These are phyloP conservation scores for Phytophthora idaei DNA, from an alignment of 352 stramenopile species.

Conservation along the genomic window DNA sequence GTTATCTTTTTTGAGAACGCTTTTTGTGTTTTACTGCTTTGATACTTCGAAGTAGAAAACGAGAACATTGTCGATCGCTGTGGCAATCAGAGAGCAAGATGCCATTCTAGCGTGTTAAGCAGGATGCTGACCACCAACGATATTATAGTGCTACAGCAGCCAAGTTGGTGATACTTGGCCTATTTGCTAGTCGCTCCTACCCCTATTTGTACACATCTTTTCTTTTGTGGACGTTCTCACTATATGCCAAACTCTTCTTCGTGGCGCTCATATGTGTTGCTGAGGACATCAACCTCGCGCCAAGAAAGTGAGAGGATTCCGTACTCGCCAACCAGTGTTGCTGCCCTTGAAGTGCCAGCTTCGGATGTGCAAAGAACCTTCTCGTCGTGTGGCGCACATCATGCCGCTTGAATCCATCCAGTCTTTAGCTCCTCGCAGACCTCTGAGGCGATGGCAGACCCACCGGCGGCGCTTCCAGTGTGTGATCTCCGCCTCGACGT, in stretches of 20 bases:
- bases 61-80: no score
- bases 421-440: slow-evolving; percentile 6
- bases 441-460: slow-evolving; percentile 28
- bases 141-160: no score
- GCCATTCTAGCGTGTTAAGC: no score
- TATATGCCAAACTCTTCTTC: neutral
- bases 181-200: neutral
- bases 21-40: slow-evolving; percentile 4
- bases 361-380: slow-evolving; percentile 19
- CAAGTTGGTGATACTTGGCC: no score
- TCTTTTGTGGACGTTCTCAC: no score
- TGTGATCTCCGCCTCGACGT: slow-evolving; percentile 22
- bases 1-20: neutral
- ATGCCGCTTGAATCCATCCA: slow-evolving; percentile 16
- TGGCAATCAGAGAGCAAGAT: no score
- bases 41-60: no score
- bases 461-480: slow-evolving; percentile 17
- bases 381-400: slow-evolving; percentile 33
- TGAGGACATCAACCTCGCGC: neutral
- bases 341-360: slow-evolving; percentile 12
- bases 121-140: no score
- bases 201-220: neutral
- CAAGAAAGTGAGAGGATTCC: neutral
- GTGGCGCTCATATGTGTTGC: neutral
- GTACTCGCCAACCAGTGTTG: neutral